Evolutionary conservation across 345 rosid genomes (phyloP).

Genomic region (Litchi chinensis): DNA sequence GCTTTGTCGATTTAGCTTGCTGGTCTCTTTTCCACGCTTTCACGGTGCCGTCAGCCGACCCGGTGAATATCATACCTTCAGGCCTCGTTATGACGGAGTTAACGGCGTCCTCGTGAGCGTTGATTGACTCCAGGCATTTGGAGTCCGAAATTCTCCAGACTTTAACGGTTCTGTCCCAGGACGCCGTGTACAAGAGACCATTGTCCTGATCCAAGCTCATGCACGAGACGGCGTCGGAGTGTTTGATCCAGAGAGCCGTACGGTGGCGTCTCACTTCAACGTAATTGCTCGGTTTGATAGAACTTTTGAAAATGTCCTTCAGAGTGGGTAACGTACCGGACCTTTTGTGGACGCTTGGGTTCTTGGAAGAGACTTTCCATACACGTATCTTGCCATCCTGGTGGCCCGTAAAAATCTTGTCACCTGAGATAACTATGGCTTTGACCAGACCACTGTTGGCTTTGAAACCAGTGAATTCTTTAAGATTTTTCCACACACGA

Average conservation of each 20-base stretch:
- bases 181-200: slow-evolving; percentile 79
- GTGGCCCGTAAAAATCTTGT: slow-evolving; percentile 88
- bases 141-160: slow-evolving; percentile 93
- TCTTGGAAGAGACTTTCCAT: slow-evolving; percentile 78
- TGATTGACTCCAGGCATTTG: slow-evolving; percentile 78
- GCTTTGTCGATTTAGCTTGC: slow-evolving; percentile 58
- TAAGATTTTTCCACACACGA: slow-evolving; percentile 90
- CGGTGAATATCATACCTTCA: slow-evolving; percentile 68
- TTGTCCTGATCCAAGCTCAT: slow-evolving; percentile 66
- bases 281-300: slow-evolving; percentile 82
- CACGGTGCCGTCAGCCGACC: slow-evolving; percentile 93
- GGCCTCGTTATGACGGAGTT: slow-evolving; percentile 64
- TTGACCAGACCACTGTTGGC: slow-evolving; percentile 93
- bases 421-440: slow-evolving; percentile 76
- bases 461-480: slow-evolving; percentile 87
- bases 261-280: slow-evolving; percentile 71
- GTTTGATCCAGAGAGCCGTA: slow-evolving; percentile 87
- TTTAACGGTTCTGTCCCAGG: slow-evolving; percentile 92
- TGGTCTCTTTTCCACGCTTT: slow-evolving; percentile 81
- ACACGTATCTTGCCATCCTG: slow-evolving; percentile 94
- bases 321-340: slow-evolving; percentile 81
- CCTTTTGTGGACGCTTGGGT: slow-evolving; percentile 66
- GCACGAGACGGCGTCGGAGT: slow-evolving; percentile 85
- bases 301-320: slow-evolving; percentile 84
- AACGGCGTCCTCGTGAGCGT: slow-evolving; percentile 93